Base-by-base conservation (phyloP, 345 rosid species). In the Populus davidiana region DNA sequence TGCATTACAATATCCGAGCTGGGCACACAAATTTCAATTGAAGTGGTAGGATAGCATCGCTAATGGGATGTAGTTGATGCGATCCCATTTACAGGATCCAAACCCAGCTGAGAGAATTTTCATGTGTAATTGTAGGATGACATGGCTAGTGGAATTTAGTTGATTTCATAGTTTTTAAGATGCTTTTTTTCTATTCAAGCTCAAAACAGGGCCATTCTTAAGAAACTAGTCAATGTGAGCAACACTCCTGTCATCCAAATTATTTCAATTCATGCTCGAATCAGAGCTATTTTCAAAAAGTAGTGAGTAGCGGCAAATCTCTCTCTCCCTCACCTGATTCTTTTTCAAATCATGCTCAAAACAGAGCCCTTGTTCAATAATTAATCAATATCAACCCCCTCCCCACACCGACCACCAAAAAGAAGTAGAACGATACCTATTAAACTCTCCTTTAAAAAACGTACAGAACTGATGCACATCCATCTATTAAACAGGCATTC, bases 261-360 rank as follows among this genome's bases (percentile, higher is more conserved):
- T 59, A n/a, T 81, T 76, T 79, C 67, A 79, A 77, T 87, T 86
- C 87, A 83, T 87, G 89, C 89, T 86, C 86, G 43, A 70, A 69
- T 81, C 72, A 31, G 83, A 86, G 86, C 85, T 70, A 85, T 79
- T 88, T 80, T 82, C 78, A 80, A 76, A 16, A 54, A 50, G 61
- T 50, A 77, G 65, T 39, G 44, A 75, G 43, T 56, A 31, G 18
- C 67, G 39, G 38, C 41, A 59, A 10, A 59, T 59, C 64, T 10
- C 52, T 12, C 10, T 17, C 23, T 12, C 61, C 16, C 62, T 2
- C 23, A 21, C 25, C 43, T 59, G 64, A 59, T 59, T n/a, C 9
- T 56, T 59, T 81, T 71, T 77, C 63, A 74, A 75, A 84, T 84
- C 87, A 83, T 87, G 89, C 89, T 87, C 87, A 59, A 67, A 69